These are phyloP conservation scores for Lactarius trivialis DNA, from an alignment of 768 basidiomycete genomes.

Conservation along the genomic window DNA sequence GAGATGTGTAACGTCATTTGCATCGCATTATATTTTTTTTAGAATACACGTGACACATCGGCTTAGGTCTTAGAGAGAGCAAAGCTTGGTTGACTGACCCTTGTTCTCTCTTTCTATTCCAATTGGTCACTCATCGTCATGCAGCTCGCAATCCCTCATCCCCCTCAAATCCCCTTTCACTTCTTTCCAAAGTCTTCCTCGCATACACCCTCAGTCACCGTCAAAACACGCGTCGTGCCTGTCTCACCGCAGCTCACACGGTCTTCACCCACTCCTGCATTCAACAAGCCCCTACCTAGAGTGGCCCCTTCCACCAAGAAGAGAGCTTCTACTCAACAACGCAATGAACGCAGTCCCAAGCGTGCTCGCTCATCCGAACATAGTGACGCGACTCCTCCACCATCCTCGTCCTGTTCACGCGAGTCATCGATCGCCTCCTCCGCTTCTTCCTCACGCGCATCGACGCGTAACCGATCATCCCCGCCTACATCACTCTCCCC, in stretches of 20 bases:
- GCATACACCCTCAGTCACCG: slow-evolving; percentile 19
- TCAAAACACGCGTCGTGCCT: slow-evolving; percentile 30
- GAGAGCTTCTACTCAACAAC: slow-evolving; percentile 1
- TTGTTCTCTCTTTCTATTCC: neutral
- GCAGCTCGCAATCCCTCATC: slow-evolving; percentile 14
- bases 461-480: slow-evolving; percentile 25
- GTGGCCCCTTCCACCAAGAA: neutral
- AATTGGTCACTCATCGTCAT: slow-evolving; percentile 1
- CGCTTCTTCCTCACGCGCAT: slow-evolving; percentile 20
- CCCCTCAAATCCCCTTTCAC: slow-evolving; percentile 19
- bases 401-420: slow-evolving; percentile 4
- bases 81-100: neutral
- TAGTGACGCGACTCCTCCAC: slow-evolving; percentile 17
- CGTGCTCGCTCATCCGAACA: slow-evolving; percentile 20
- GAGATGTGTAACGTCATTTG: neutral
- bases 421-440: slow-evolving; percentile 22
- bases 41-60: neutral
- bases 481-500: slow-evolving; percentile 24
- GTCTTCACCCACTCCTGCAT: neutral
- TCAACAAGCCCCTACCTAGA: slow-evolving; percentile 5
- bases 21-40: neutral
- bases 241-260: slow-evolving; percentile 13
- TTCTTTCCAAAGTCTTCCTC: slow-evolving; percentile 31
- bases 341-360: slow-evolving; percentile 7
- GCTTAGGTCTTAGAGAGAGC: neutral